Base-by-base conservation (phyloP, 108 stramenopile genomes). In the Pinguiococcus pyrenoidosus region DNA sequence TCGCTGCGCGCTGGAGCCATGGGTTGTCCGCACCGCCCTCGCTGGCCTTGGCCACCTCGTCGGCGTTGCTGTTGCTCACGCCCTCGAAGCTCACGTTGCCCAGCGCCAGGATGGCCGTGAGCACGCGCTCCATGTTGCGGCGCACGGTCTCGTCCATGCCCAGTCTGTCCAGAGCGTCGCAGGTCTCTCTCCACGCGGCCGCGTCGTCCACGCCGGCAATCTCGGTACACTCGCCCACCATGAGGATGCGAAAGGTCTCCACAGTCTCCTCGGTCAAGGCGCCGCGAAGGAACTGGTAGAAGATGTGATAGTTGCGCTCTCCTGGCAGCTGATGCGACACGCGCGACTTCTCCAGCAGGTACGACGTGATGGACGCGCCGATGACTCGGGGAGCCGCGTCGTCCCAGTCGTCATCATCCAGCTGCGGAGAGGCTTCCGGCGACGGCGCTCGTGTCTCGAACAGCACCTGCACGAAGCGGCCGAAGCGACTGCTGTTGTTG, bases 81-180 rank as follows among this genome's bases (percentile, higher is more conserved):
- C 16, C 38, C 5, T 27, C 50, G 37, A 86, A 78, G 6, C 59
- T 74, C 0, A 87, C 39, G 46, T 87, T 87, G 32, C 81, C 81
- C 1, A 80, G 74, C 58, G 84, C 83, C 35, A 87, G 53, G 6
- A 87, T 32, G 22, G 80, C 75, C 22, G 71, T 66, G 0, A 72
- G 62, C 1, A 81, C 62, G 8, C 60, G n/a, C n/a, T n/a, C n/a
- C n/a, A n/a, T n/a, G n/a, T n/a, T 46, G 36, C 79, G 71, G 7
- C 84, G 66, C 24, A 60, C 52, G 4, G 40, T 49, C 16, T 64
- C 59, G 27, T 84, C 80, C 0, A 58, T 56, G 1, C 26, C 25
- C 7, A 67, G 29, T 37, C 83, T 76, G 21, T 69, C 64, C 55
- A 82, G 56, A 12, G 67, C 51, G 18, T 27, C 17, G 64, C 71